Evolutionary conservation across 768 basidiomycete species (phyloP).

Genomic region (Leccinum incarnatum): DNA sequence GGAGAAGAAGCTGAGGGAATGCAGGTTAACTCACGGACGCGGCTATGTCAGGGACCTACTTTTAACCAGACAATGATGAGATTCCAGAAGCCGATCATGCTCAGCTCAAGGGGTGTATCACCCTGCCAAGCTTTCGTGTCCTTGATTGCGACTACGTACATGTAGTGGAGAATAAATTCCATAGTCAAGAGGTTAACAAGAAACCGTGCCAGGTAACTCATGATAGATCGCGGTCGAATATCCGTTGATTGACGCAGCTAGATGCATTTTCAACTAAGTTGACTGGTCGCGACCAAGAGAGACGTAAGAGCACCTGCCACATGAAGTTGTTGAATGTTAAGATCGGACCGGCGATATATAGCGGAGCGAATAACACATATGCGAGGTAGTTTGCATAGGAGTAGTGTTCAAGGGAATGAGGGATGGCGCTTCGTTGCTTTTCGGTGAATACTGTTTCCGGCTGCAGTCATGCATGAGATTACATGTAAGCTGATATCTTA

Average conservation of each 20-base stretch:
- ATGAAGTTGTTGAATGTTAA: conserved; percentile 95
- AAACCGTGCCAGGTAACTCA: conserved; percentile 71
- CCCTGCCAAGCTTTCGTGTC: conserved; percentile 81
- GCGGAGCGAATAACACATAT: conserved; percentile 87
- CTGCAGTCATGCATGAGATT: conserved; percentile 16
- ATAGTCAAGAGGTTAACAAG: conserved; percentile 71
- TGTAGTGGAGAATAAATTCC: conserved; percentile 89
- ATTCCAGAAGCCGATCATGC: conserved; percentile 97
- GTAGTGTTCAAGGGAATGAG: conserved; percentile 61
- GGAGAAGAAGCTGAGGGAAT: conserved; percentile 69
- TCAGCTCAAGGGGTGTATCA: conserved; percentile 73
- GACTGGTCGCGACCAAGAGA: not conserved
- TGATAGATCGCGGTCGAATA: conserved; percentile 39
- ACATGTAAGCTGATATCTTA: not conserved
- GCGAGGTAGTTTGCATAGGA: conserved; percentile 71
- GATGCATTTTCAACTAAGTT: not conserved
- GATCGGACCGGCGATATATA: conserved; percentile 96
- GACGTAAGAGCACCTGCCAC: conserved; percentile 67
- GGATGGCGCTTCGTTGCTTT: conserved; percentile 55
- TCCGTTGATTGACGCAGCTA: conserved; percentile 61
- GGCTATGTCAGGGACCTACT: conserved; percentile 41
- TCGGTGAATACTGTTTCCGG: conserved; percentile 40
- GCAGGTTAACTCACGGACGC: not conserved
- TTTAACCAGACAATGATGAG: conserved; percentile 95
- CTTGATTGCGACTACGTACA: conserved; percentile 97